phyloP scores from a whole-genome alignment of 2,329 filamentous ascomycete genomes.

The Sclerotinia spermophila region DNA sequence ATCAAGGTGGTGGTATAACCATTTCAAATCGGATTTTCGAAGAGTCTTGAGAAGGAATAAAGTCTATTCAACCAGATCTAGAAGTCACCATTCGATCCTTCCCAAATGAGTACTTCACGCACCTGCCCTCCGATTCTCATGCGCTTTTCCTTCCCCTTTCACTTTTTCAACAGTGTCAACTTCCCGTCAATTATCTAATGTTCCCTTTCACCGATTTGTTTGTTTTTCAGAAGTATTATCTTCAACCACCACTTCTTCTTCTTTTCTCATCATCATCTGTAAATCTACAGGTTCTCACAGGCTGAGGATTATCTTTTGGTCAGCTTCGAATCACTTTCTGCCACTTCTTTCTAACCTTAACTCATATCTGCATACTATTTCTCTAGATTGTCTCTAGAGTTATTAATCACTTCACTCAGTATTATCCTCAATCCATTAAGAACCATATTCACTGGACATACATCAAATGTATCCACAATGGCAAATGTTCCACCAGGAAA shows the following conservation, averaged over 20 bases:
- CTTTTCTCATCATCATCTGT: constrained; percentile 1
- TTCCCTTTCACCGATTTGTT: neutral
- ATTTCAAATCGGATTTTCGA: neutral
- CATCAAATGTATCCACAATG: constrained; percentile 27
- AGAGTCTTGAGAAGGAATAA: neutral
- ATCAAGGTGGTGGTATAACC: neutral
- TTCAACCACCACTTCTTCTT: neutral
- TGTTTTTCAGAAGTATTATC: neutral
- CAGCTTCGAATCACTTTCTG: constrained; percentile 14
- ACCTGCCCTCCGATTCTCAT: neutral
- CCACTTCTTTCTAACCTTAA: constrained; percentile 9
- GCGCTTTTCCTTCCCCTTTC: constrained; percentile 1
- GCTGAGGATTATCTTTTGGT: constrained; percentile 20
- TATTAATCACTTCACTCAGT: neutral
- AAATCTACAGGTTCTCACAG: constrained; percentile 10
- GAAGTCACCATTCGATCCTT: neutral
- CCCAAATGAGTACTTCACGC: neutral
- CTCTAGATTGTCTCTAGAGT: neutral
- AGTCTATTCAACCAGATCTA: neutral
- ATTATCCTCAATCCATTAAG: constrained; percentile 14
- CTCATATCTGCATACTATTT: constrained; percentile 15
- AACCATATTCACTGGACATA: constrained; percentile 8
- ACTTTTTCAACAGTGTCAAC: neutral
- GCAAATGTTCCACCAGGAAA: constrained; percentile 24
- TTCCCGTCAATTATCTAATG: neutral